phyloP scores from a whole-genome alignment of 495 filamentous ascomycete species.

The Penicillium bovifimosum region DNA sequence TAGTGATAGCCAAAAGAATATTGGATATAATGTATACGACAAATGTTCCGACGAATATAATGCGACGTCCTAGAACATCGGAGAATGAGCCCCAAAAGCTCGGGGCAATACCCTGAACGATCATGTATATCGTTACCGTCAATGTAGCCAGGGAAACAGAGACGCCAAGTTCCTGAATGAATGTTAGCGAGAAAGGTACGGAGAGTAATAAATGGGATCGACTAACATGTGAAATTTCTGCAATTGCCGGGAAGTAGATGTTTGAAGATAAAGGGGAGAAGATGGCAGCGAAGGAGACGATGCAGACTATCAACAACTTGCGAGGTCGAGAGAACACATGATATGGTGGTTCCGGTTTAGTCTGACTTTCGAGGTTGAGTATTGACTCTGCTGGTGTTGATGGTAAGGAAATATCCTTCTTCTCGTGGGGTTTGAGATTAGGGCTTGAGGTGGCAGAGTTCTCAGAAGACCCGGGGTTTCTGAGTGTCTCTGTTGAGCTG shows the following conservation, averaged over 20 bases:
- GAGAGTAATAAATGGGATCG: no score
- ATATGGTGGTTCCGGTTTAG: conserved; percentile 25
- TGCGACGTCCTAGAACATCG: conserved; percentile 38
- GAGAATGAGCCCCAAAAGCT: conserved; percentile 42
- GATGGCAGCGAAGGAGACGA: conserved; percentile 48
- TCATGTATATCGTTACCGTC: conserved; percentile 41
- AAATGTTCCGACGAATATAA: conserved; percentile 37
- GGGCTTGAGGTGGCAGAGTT: conserved; percentile 17
- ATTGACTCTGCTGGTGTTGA: conserved; percentile 17
- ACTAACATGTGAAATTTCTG: conserved; percentile 28
- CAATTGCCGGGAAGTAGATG: conserved; percentile 73
- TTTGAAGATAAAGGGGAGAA: conserved; percentile 68
- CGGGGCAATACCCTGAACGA: conserved; percentile 44
- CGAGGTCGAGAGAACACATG: conserved; percentile 52
- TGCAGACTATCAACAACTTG: conserved; percentile 56
- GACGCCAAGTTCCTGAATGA: conserved; percentile 20
- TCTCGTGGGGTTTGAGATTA: conserved; percentile 10
- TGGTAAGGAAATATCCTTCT: conserved; percentile 14
- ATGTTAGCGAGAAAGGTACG: not conserved
- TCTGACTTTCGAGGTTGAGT: conserved; percentile 22
- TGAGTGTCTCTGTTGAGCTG: conserved; percentile 12
- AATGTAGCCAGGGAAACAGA: conserved; percentile 32
- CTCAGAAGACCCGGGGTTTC: conserved; percentile 8
- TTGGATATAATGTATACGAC: conserved; percentile 47
- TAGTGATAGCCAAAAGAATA: conserved; percentile 56